These are phyloP conservation scores for Sinapis alba DNA, from an alignment of 441 rosid species.

Conservation along the genomic window DNA sequence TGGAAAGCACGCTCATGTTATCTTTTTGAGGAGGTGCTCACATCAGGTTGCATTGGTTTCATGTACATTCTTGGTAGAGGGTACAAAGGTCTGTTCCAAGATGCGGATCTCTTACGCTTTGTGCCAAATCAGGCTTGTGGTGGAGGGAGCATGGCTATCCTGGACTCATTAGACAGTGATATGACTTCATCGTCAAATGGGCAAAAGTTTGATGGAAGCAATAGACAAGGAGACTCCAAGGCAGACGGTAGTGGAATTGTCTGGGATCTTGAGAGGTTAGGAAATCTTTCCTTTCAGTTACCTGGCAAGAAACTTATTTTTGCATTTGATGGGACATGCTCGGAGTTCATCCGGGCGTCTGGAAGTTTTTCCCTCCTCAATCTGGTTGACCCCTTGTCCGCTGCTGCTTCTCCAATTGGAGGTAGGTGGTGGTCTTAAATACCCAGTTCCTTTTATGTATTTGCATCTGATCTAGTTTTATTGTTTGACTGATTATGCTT, in stretches of 20 bases:
- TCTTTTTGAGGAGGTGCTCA: slow-evolving; percentile 99
- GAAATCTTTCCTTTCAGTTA: slow-evolving; percentile 86
- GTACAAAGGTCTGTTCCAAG: slow-evolving; percentile 98
- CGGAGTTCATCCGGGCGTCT: slow-evolving; percentile 84
- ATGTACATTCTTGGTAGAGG: slow-evolving; percentile 99
- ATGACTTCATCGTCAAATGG: slow-evolving; percentile 63
- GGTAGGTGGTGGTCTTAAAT: slow-evolving; percentile 53
- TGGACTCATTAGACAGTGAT: slow-evolving; percentile 90
- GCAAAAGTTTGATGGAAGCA: slow-evolving; percentile 71
- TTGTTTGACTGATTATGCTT: slow-evolving; percentile 23
- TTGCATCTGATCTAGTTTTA: slow-evolving; percentile 11
- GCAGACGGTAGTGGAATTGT: slow-evolving; percentile 99
- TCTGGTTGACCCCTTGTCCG: slow-evolving; percentile 98
- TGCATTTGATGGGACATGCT: slow-evolving; percentile 97
- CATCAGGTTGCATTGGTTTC: slow-evolving; percentile 95
- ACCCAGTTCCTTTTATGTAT: slow-evolving; percentile 1
- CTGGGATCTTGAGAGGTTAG: slow-evolving; percentile 97
- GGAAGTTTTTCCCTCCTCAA: slow-evolving; percentile 90
- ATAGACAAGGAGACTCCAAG: slow-evolving; percentile 80
- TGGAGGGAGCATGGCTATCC: slow-evolving; percentile 99
- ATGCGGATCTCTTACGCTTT: slow-evolving; percentile 92
- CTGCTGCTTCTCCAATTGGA: slow-evolving; percentile 99
- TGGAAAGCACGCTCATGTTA: slow-evolving; percentile 99
- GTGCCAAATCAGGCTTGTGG: slow-evolving; percentile 99
- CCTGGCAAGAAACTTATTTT: slow-evolving; percentile 99